These are phyloP conservation scores for Apiotrichum laibachii DNA, from an alignment of 1,284 basidiomycete genomes.

Conservation along the genomic window DNA sequence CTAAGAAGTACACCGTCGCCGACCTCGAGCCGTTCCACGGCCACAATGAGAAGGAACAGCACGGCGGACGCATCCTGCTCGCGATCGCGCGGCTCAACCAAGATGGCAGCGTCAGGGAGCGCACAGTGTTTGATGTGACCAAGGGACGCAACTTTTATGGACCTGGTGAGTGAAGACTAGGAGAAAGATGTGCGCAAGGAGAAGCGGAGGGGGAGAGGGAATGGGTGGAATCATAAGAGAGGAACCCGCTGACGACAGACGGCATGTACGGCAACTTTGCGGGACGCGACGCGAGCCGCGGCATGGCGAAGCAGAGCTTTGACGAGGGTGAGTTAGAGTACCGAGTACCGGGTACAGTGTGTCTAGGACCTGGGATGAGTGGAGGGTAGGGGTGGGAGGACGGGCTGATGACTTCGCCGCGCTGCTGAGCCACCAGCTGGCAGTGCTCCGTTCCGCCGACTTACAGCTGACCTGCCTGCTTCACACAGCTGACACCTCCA, in stretches of 20 bases:
- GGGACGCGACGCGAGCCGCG: slow-evolving; percentile 85
- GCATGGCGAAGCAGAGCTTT: slow-evolving; percentile 97
- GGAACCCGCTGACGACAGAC: slow-evolving; percentile 57
- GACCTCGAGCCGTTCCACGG: slow-evolving; percentile 70
- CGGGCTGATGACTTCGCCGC: too few relatives aligned
- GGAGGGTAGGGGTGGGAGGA: too few relatives aligned
- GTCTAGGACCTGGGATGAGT: too few relatives aligned
- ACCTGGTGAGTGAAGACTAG: slow-evolving; percentile 63
- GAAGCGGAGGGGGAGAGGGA: not conserved
- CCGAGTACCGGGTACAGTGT: too few relatives aligned
- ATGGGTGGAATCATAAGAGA: too few relatives aligned
- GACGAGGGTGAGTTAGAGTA: slow-evolving; percentile 74
- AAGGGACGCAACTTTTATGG: slow-evolving; percentile 87
- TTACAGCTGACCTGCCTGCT: too few relatives aligned
- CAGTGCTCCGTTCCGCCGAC: too few relatives aligned
- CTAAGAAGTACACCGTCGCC: slow-evolving; percentile 70
- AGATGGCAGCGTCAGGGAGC: slow-evolving; percentile 55
- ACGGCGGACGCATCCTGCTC: slow-evolving; percentile 63
- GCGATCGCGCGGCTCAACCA: slow-evolving; percentile 67
- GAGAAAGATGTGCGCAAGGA: not conserved
- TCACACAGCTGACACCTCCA: slow-evolving; percentile 50
- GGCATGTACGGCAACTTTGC: slow-evolving; percentile 98
- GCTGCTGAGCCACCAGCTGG: too few relatives aligned
- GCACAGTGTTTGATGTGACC: slow-evolving; percentile 88
- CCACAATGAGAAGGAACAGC: slow-evolving; percentile 55